phyloP scores from a whole-genome alignment of 2,329 filamentous ascomycete species.

The Lachnellula suecica region DNA sequence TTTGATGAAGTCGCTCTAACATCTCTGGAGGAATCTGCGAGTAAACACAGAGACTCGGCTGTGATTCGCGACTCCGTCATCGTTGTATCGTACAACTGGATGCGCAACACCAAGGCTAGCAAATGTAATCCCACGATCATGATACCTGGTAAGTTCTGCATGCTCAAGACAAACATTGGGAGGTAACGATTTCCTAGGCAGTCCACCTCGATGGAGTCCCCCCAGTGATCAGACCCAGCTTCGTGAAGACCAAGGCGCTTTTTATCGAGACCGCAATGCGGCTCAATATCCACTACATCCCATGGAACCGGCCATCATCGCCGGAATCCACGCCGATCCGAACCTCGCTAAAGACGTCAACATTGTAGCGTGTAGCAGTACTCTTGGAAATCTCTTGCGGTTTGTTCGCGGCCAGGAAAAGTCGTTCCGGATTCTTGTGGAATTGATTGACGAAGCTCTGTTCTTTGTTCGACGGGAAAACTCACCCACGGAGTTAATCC shows the following conservation, averaged over 20 bases:
- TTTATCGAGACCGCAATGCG: constrained; percentile 43
- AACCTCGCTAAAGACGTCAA: constrained; percentile 43
- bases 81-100: constrained; percentile 54
- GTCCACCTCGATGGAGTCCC: constrained; percentile 51
- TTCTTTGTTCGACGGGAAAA: constrained; percentile 65
- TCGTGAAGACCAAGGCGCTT: constrained; percentile 39
- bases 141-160: constrained; percentile 40
- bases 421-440: constrained; percentile 58
- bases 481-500: constrained; percentile 55
- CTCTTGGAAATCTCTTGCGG: constrained; percentile 59
- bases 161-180: constrained; percentile 6
- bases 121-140: constrained; percentile 40
- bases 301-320: constrained; percentile 41
- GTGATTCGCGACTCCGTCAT: constrained; percentile 42
- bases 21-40: constrained; percentile 23
- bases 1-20: constrained; percentile 16
- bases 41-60: too few species aligned
- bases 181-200: constrained; percentile 37
- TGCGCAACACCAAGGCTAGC: too few species aligned
- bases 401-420: constrained; percentile 46
- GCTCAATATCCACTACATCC: constrained; percentile 40
- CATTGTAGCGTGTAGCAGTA: constrained; percentile 60
- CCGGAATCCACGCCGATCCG: constrained; percentile 33
- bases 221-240: constrained; percentile 34
- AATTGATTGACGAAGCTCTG: constrained; percentile 54